Evolutionary conservation across 805 yeast species (phyloP).

Genomic region (Zygosaccharomyces kombuchaensis): DNA sequence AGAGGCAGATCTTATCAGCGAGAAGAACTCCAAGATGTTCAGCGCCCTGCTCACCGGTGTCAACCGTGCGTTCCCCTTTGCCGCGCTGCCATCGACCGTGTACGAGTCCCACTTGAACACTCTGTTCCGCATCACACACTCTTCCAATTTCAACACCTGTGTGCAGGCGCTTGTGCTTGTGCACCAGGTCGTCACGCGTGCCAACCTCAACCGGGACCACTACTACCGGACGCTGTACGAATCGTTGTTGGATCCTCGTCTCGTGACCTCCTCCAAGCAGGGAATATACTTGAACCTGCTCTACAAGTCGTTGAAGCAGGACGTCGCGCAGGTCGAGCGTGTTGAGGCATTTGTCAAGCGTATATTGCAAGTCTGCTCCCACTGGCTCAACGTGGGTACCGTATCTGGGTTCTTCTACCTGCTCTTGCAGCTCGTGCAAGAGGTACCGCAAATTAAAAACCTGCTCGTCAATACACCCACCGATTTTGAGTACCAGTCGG

Average conservation of each 20-base stretch:
- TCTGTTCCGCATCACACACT: slow-evolving; percentile 84
- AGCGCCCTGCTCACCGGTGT: slow-evolving; percentile 91
- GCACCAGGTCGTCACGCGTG: slow-evolving; percentile 67
- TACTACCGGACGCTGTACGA: slow-evolving; percentile 87
- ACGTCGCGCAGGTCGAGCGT: slow-evolving; percentile 51
- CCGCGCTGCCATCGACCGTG: slow-evolving; percentile 64
- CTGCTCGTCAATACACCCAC: slow-evolving; percentile 52
- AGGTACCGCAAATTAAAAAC: slow-evolving; percentile 62
- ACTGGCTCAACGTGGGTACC: slow-evolving; percentile 87
- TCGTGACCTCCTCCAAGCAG: slow-evolving; percentile 84
- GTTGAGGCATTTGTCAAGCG: slow-evolving; percentile 89
- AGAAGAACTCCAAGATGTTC: slow-evolving; percentile 76
- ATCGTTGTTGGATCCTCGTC: slow-evolving; percentile 77
- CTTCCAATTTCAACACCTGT: slow-evolving; percentile 89
- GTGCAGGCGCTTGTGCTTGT: slow-evolving; percentile 87
- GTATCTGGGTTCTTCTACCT: slow-evolving; percentile 77
- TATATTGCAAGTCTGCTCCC: slow-evolving; percentile 74
- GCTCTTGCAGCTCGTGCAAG: slow-evolving; percentile 61
- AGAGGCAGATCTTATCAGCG: slow-evolving; percentile 63
- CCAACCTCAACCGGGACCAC: slow-evolving; percentile 56
- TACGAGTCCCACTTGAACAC: slow-evolving; percentile 78
- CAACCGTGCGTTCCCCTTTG: slow-evolving; percentile 93
- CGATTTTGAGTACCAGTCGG: slow-evolving; percentile 47
- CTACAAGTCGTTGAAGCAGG: slow-evolving; percentile 77
- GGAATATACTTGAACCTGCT: slow-evolving; percentile 84